phyloP scores from a whole-genome alignment of 768 basidiomycete species.

The Tylopilus balloui region DNA sequence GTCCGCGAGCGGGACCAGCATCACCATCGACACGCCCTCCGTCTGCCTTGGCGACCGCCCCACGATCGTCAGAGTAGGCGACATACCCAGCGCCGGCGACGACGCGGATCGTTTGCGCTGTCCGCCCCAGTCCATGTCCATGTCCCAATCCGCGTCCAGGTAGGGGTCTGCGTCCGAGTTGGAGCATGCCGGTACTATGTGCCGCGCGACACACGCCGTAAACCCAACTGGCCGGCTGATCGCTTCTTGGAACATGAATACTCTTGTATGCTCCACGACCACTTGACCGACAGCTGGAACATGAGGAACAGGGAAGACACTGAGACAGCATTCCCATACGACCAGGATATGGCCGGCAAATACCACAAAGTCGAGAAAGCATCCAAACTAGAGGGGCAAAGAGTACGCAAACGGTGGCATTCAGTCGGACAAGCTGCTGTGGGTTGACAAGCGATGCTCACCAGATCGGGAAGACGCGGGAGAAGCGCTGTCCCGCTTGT shows the following conservation, averaged over 20 bases:
- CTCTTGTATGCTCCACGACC: constrained; percentile 19
- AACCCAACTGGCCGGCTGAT: constrained; percentile 24
- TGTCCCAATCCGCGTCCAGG: not conserved
- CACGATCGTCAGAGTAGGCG: constrained; percentile 24
- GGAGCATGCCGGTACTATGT: not conserved
- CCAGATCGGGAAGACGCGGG: constrained; percentile 19
- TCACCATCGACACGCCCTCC: constrained; percentile 19
- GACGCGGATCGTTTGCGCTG: not conserved
- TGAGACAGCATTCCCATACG: constrained; percentile 27
- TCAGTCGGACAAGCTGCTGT: not conserved
- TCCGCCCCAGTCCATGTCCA: not conserved
- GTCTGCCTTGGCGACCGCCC: constrained; percentile 15
- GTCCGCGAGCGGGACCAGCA: constrained; percentile 23
- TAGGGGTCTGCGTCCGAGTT: not conserved
- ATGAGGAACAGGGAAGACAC: constrained; percentile 23
- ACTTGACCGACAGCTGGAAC: constrained; percentile 21
- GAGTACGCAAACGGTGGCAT: not conserved
- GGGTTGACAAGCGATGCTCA: constrained; percentile 1
- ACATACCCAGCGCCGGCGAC: not conserved
- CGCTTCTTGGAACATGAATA: constrained; percentile 27
- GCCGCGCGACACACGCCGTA: constrained; percentile 23
- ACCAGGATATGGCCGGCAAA: constrained; percentile 23
- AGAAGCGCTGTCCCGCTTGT: constrained; percentile 26
- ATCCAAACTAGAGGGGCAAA: constrained; percentile 17
- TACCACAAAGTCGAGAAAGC: constrained; percentile 24